Percentiles rank a stretch among this genome's conserved stretches.
Conservation (phyloP, 1,139 yeast genomes). For the Debaryomycetaceae sp. region DNA sequence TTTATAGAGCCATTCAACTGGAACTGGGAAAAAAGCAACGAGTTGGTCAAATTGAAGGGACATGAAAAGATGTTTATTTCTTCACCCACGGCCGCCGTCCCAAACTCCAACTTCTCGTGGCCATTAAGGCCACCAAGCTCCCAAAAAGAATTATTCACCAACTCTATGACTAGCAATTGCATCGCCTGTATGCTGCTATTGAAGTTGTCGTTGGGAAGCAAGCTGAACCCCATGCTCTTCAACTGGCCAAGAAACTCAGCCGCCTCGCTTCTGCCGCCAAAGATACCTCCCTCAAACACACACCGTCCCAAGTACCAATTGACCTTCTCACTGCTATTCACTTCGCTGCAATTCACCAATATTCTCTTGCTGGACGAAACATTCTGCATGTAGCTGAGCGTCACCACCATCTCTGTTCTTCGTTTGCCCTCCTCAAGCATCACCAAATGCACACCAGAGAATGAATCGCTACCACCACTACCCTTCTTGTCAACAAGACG, state of each 20-base stretch:
- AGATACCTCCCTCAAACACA: conserved; percentile 5
- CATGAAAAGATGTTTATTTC: conserved; percentile 31
- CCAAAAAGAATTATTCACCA: neutral
- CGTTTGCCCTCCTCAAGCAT: neutral
- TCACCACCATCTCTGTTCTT: neutral
- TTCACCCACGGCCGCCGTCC: conserved; percentile 6
- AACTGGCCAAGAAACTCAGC: conserved; percentile 15
- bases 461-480: conserved; percentile 16
- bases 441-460: conserved; percentile 26
- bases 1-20: conserved; percentile 45
- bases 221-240: conserved; percentile 21
- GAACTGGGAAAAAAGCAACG: conserved; percentile 52
- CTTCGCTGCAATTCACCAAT: conserved; percentile 11
- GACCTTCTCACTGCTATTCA: conserved; percentile 13
- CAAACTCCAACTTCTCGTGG: conserved; percentile 5
- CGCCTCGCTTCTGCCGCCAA: conserved; percentile 6
- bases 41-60: conserved; percentile 62
- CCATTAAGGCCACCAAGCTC: neutral
- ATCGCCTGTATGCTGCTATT: conserved; percentile 8
- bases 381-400: neutral
- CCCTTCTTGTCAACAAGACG: conserved; percentile 18
- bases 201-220: conserved; percentile 25
- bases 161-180: conserved; percentile 3
- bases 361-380: neutral
- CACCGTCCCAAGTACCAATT: conserved; percentile 20